Percentiles rank a stretch among this genome's conserved stretches.
These are phyloP conservation scores for Colletotrichum sp. DNA, from an alignment of 2,329 filamentous ascomycete species.

Conservation along the genomic window DNA sequence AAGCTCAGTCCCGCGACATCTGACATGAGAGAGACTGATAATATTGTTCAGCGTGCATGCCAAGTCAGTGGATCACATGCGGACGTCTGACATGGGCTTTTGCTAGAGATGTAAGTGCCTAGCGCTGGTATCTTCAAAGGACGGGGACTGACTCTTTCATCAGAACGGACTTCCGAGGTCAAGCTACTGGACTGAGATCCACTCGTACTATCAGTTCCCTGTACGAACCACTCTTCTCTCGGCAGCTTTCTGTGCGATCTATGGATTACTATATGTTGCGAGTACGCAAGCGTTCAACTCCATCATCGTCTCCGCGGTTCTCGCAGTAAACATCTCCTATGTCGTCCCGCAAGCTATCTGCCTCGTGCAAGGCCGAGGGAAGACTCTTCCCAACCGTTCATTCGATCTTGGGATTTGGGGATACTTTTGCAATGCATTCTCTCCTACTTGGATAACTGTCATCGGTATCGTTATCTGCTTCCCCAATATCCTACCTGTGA, in stretches of 20 bases:
- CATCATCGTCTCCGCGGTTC: slow-evolving; percentile 32
- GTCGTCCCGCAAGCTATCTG: slow-evolving; percentile 31
- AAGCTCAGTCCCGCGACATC: background rate
- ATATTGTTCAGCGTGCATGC: slow-evolving; percentile 24
- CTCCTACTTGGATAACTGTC: slow-evolving; percentile 24
- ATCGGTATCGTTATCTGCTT: slow-evolving; percentile 29
- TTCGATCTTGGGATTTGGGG: slow-evolving; percentile 26
- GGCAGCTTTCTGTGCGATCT: slow-evolving; percentile 29
- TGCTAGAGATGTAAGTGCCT: slow-evolving; percentile 30
- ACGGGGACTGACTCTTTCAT: background rate
- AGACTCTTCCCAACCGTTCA: slow-evolving; percentile 19
- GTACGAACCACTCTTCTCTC: slow-evolving; percentile 32
- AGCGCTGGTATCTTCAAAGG: background rate
- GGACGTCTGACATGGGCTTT: slow-evolving; percentile 37
- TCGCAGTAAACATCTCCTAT: slow-evolving; percentile 34
- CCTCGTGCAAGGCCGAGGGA: slow-evolving; percentile 20
- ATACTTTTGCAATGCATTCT: slow-evolving; percentile 25
- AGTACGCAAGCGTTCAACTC: slow-evolving; percentile 36
- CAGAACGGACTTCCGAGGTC: slow-evolving; percentile 27
- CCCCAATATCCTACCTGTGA: slow-evolving; percentile 24
- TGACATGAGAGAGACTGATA: background rate
- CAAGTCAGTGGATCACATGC: slow-evolving; percentile 33
- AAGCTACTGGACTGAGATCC: slow-evolving; percentile 28
- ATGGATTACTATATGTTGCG: slow-evolving; percentile 36
- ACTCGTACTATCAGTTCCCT: slow-evolving; percentile 26